Percentiles rank a stretch among this genome's conserved stretches.
Evolutionary conservation across 306 rosid species (phyloP).

Genomic region (Cucumis melo): DNA sequence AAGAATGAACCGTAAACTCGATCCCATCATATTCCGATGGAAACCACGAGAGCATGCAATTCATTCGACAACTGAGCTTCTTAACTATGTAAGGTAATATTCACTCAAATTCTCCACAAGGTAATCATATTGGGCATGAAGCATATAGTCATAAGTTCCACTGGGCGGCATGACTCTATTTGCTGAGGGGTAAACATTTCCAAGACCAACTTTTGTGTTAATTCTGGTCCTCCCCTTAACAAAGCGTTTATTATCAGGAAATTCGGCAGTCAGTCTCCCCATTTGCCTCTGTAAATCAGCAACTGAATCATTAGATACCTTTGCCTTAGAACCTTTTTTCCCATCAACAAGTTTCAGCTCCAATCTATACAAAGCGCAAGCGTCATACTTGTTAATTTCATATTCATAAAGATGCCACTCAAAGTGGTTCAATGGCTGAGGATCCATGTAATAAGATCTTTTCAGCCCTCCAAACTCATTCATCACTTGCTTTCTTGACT

Average conservation of each 20-base stretch:
- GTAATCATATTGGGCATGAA: constrained; percentile 59
- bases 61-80: constrained; percentile 17
- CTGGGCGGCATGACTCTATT: constrained; percentile 36
- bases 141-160: constrained; percentile 49
- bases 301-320: constrained; percentile 59
- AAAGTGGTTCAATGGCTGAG: constrained; percentile 73
- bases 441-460: constrained; percentile 98
- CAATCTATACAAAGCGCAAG: constrained; percentile 80
- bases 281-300: constrained; percentile 98
- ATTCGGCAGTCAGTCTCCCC: constrained; percentile 96
- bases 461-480: constrained; percentile 87
- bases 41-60: neutral
- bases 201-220: constrained; percentile 46
- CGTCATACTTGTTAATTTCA: constrained; percentile 88
- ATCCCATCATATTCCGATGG: neutral
- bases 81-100: constrained; percentile 40
- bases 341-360: constrained; percentile 93
- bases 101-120: constrained; percentile 47
- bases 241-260: constrained; percentile 67
- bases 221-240: constrained; percentile 64
- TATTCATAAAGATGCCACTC: constrained; percentile 99
- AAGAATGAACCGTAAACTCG: neutral
- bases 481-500: constrained; percentile 98
- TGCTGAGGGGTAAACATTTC: constrained; percentile 45
- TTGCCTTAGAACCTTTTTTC: constrained; percentile 72